Percentiles rank a stretch among this genome's conserved stretches.
phyloP scores from a whole-genome alignment of 352 stramenopile genomes.

The Globisporangium splendens region DNA sequence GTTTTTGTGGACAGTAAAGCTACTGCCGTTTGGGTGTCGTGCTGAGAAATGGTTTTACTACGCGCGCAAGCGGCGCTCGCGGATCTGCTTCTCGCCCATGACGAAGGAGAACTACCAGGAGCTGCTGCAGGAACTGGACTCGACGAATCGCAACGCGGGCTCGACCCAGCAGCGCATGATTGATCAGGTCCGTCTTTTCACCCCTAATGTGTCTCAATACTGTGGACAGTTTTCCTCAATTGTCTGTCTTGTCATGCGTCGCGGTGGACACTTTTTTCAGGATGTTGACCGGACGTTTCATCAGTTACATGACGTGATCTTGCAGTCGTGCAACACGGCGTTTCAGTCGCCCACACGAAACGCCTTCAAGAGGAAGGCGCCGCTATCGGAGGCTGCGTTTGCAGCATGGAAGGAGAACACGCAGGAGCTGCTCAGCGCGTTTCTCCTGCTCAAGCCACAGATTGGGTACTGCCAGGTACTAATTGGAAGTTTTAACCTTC shows the following conservation, averaged over 20 bases:
- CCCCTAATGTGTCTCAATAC: too few relatives aligned
- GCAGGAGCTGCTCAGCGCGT: conserved; percentile 36
- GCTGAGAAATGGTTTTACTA: conserved; percentile 52
- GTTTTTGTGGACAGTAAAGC: conserved; percentile 43
- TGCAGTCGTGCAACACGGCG: not conserved
- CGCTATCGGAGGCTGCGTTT: conserved; percentile 29
- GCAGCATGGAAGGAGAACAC: conserved; percentile 32
- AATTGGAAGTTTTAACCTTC: too few relatives aligned
- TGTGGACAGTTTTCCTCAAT: too few relatives aligned
- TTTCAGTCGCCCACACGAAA: conserved; percentile 10
- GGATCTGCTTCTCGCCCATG: conserved; percentile 25
- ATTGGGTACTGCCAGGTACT: conserved; percentile 48
- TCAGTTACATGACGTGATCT: conserved; percentile 20
- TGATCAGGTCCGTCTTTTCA: conserved; percentile 17
- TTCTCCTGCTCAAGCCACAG: conserved; percentile 45
- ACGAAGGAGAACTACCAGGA: conserved; percentile 32
- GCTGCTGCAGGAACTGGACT: conserved; percentile 20
- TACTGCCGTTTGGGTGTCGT: conserved; percentile 40
- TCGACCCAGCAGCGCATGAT: conserved; percentile 38
- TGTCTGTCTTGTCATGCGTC: not conserved
- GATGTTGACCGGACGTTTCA: conserved; percentile 49
- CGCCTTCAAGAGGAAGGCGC: conserved; percentile 18
- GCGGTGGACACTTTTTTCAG: conserved; percentile 14
- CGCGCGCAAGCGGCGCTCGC: conserved; percentile 30
- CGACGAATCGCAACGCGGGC: conserved; percentile 11